Conservation (phyloP, 495 filamentous ascomycete genomes). For the Patellaria atrata region DNA sequence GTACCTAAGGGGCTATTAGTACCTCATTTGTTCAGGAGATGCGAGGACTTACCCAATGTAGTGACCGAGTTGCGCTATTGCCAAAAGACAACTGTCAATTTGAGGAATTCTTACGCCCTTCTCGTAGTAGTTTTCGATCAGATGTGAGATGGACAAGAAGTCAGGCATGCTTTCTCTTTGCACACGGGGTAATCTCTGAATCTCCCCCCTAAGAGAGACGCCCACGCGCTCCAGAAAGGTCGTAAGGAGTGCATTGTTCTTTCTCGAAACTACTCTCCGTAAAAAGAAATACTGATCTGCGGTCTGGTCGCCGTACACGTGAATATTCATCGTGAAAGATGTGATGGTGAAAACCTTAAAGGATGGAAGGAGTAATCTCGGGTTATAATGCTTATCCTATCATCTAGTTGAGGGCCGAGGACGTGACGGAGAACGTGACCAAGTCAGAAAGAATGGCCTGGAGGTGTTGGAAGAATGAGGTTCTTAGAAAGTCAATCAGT, state of each 20-base stretch:
- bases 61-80: conserved; percentile 55
- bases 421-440: too few relatives aligned
- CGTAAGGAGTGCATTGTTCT: conserved; percentile 47
- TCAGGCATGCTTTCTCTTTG: conserved; percentile 49
- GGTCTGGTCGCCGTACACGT: conserved; percentile 65
- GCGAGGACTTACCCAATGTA: conserved; percentile 53
- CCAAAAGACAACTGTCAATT: conserved; percentile 52
- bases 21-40: conserved; percentile 5
- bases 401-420: too few relatives aligned
- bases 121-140: conserved; percentile 52
- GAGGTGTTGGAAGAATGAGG: too few relatives aligned
- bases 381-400: too few relatives aligned
- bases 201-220: conserved; percentile 48
- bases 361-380: too few relatives aligned
- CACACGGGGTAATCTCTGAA: conserved; percentile 42
- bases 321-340: conserved; percentile 23
- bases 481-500: too few relatives aligned
- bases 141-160: conserved; percentile 54
- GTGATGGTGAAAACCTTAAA: conserved; percentile 3
- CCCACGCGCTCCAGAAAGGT: conserved; percentile 50
- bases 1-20: conserved; percentile 34
- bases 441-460: too few relatives aligned
- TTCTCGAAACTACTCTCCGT: conserved; percentile 44
- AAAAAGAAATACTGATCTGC: conserved; percentile 55
- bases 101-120: conserved; percentile 43